Percentiles rank a stretch among this genome's conserved stretches.
Evolutionary conservation across 179 eudicot genomes (phyloP).

Genomic region (Drosera spatulata): DNA sequence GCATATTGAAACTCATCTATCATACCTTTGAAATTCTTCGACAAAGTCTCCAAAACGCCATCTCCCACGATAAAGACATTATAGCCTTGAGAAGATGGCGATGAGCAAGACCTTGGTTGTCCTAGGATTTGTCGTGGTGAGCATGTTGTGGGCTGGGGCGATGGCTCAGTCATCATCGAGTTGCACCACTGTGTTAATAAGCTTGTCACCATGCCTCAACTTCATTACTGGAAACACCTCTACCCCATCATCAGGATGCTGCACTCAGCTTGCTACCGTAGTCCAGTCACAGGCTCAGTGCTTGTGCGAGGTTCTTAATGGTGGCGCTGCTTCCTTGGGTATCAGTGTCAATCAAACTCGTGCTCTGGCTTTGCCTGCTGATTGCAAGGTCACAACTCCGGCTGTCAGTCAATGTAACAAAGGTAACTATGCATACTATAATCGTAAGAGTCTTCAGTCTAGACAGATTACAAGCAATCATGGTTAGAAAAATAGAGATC

Average conservation of each 20-base stretch:
- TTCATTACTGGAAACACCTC: conserved; percentile 30
- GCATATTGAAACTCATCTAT: neutral
- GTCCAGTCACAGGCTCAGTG: conserved; percentile 45
- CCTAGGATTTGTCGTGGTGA: conserved; percentile 9
- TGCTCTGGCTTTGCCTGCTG: conserved; percentile 27
- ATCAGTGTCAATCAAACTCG: conserved; percentile 30
- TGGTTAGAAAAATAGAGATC: no score
- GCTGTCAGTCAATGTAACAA: conserved; percentile 4
- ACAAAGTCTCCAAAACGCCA: neutral
- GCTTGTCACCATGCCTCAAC: conserved; percentile 52
- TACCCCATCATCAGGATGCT: conserved; percentile 42
- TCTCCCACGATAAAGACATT: neutral
- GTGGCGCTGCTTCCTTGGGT: conserved; percentile 34
- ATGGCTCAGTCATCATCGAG: conserved; percentile 32
- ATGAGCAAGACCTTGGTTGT: neutral
- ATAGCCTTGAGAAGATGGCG: neutral
- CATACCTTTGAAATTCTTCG: neutral
- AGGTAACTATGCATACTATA: neutral
- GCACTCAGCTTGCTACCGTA: conserved; percentile 45
- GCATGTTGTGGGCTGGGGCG: conserved; percentile 8
- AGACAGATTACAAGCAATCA: neutral
- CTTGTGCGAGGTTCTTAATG: conserved; percentile 43
- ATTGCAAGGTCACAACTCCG: conserved; percentile 22
- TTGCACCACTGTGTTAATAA: conserved; percentile 41
- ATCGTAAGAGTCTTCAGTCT: neutral